Evolutionary conservation across 495 filamentous ascomycete genomes (phyloP).

Genomic region (Talaromyces nanjingensis): DNA sequence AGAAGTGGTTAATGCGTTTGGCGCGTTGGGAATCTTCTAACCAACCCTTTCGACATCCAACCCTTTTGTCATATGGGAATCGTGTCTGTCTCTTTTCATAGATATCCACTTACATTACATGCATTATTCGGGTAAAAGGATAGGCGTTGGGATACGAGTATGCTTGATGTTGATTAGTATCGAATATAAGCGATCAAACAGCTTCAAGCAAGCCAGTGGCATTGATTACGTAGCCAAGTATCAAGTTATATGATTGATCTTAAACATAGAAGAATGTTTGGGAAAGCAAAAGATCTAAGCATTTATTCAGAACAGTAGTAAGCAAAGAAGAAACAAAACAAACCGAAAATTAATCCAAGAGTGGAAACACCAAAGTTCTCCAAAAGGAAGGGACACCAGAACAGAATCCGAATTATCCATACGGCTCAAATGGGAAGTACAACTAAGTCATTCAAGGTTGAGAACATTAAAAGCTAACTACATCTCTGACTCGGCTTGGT

Average conservation of each 20-base stretch:
- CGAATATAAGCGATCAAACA: too few relatives aligned
- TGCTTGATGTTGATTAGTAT: neutral
- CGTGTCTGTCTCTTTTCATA: conserved; percentile 25
- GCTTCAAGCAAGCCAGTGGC: too few relatives aligned
- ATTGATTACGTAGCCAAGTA: neutral
- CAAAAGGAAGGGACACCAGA: neutral
- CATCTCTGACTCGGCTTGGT: neutral
- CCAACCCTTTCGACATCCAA: neutral
- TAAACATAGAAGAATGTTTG: neutral
- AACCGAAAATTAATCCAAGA: neutral
- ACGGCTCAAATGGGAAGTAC: neutral
- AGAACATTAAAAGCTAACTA: neutral
- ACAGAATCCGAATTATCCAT: neutral
- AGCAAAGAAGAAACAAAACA: neutral
- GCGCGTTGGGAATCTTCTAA: conserved; percentile 42
- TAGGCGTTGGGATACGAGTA: neutral
- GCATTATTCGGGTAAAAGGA: conserved; percentile 9
- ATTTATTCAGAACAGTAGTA: neutral
- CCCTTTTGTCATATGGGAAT: conserved; percentile 15
- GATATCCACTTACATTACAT: conserved; percentile 11
- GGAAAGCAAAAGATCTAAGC: neutral
- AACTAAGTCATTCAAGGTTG: neutral
- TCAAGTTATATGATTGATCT: neutral
- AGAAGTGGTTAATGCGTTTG: conserved; percentile 68
- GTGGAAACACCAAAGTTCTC: neutral